phyloP scores from a whole-genome alignment of 345 rosid species.

The Brassica rapa region DNA sequence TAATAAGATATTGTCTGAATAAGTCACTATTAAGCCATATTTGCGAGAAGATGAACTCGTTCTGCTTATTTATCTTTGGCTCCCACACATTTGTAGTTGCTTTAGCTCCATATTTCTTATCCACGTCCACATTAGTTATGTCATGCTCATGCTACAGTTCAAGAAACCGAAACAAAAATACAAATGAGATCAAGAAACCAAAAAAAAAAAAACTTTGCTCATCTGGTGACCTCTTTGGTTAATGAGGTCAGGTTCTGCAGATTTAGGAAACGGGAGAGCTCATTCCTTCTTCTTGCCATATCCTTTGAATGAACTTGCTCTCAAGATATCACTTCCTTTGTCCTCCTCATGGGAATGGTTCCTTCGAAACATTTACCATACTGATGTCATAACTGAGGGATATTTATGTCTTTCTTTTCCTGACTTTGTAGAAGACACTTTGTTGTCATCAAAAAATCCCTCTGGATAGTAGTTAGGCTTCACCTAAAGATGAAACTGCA shows the following conservation, averaged over 20 bases:
- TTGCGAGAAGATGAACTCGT: conserved; percentile 95
- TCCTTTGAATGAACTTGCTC: conserved; percentile 90
- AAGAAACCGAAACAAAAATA: conserved; percentile 13
- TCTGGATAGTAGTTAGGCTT: conserved; percentile 58
- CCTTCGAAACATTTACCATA: conserved; percentile 75
- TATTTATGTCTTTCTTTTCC: conserved; percentile 49
- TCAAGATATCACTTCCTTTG: conserved; percentile 55
- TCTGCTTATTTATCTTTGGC: conserved; percentile 83
- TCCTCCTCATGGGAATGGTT: conserved; percentile 61
- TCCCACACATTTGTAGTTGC: conserved; percentile 98
- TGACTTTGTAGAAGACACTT: conserved; percentile 47
- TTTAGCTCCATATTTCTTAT: conserved; percentile 82
- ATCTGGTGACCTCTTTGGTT: conserved; percentile 95
- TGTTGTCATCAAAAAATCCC: conserved; percentile 80
- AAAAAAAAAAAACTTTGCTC: conserved; percentile 4
- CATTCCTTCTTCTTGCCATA: conserved; percentile 66
- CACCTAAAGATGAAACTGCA: background rate
- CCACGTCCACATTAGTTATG: conserved; percentile 88
- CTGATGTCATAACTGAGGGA: conserved; percentile 77
- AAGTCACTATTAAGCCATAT: conserved; percentile 94
- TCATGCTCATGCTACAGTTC: conserved; percentile 93
- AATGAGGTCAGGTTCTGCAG: conserved; percentile 80
- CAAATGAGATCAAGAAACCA: conserved; percentile 17
- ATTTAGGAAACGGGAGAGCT: conserved; percentile 54
- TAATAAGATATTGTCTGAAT: conserved; percentile 96